Evolutionary conservation across 1,284 basidiomycete species (phyloP), one percentile per base, ranked within the genome.

Genomic region (Bondarzewia mesenterica): DNA sequence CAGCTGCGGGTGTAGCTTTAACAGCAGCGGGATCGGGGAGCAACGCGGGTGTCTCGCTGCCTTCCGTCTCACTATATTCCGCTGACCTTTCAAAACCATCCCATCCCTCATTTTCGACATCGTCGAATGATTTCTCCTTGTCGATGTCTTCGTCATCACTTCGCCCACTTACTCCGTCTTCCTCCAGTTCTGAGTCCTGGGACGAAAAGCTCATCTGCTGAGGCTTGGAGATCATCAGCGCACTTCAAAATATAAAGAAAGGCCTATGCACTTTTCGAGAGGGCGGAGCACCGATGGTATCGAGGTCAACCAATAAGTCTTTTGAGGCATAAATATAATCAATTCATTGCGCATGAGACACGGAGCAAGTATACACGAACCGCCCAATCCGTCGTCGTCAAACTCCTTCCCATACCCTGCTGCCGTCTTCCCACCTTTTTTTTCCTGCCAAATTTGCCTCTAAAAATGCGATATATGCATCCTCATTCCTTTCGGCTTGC

Each of bases 381-480:
- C 82, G 52, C 74, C 76, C n/a, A 82, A 58, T n/a, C 71, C 78
- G 68, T 78, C 75, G 58, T 78, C 81, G 50, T 84, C 85, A 16
- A 77, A 58, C 0, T 71, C 76, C 57, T 75, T 74, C 23, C 68
- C 66, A 42, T 64, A 57, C 16, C 59, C 66, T 58, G 15, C 57
- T 53, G 38, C 65, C 12, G 0, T 18, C 67, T 53, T 68, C 61
- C 70, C 58, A 69, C 70, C n/a, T 57, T 62, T 52, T 70, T 72
- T 29, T 68, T 60, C 54, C 78, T 75, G 18, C 82, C 78, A 15
- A 93, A 71, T 62, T 81, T 81, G 10, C 74, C 63, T 93, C 90
- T 10, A 93, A 69, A 70, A 85, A 82, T 1, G 78, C 73, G 43
- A 92, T 93, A 60, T 90, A 87, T 1, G 72, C 72, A 57, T 90